Evolutionary conservation across 805 yeast species (phyloP).

Genomic region (Debaryomyces castellii): DNA sequence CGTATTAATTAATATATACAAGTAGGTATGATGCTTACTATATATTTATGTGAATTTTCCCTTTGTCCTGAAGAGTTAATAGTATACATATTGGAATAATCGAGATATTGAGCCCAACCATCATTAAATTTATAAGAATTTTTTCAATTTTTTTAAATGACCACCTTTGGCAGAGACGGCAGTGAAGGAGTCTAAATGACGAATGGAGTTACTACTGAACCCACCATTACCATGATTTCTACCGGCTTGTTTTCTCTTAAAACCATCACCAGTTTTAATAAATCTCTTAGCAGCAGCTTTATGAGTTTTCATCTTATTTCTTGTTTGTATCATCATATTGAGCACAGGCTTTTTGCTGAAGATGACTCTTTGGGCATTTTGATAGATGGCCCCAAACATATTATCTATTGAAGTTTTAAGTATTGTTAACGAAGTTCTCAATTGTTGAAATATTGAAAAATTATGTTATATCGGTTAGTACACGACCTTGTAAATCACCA

Average conservation of each 20-base stretch:
- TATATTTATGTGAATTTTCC: background rate
- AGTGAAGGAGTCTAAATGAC: slow-evolving; percentile 59
- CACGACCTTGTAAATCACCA: no score
- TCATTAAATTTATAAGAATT: slow-evolving; percentile 14
- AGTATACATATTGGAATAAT: background rate
- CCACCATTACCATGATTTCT: slow-evolving; percentile 93
- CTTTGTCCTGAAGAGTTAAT: background rate
- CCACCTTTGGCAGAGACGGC: slow-evolving; percentile 50
- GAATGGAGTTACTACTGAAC: slow-evolving; percentile 64
- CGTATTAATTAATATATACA: background rate
- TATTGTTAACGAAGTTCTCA: no score
- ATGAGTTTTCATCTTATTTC: slow-evolving; percentile 69
- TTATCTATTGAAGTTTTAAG: no score
- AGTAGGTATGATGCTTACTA: background rate
- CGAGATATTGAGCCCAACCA: background rate
- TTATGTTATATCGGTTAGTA: background rate
- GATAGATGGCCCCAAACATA: slow-evolving; percentile 5
- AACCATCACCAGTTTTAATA: slow-evolving; percentile 68
- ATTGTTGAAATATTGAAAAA: background rate
- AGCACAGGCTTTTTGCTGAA: slow-evolving; percentile 19
- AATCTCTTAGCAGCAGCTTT: slow-evolving; percentile 87
- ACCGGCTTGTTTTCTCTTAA: slow-evolving; percentile 63
- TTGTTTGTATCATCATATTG: slow-evolving; percentile 32
- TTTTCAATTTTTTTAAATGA: slow-evolving; percentile 60
- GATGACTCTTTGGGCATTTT: slow-evolving; percentile 2